These are phyloP conservation scores for Ceratobasidium sp. DNA, from an alignment of 1,284 basidiomycete genomes.

Conservation along the genomic window DNA sequence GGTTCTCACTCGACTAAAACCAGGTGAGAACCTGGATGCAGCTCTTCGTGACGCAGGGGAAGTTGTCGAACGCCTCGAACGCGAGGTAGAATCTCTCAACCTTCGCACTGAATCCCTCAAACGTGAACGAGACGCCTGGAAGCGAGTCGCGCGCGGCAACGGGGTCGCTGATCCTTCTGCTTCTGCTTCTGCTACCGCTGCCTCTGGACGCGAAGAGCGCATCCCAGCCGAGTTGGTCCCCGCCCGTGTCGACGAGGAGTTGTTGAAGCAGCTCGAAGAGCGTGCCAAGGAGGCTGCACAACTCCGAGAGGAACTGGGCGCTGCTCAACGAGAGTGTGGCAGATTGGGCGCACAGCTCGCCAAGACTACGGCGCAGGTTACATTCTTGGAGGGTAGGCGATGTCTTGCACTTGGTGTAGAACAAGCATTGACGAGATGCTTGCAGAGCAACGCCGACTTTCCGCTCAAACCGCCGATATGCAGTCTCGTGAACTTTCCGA, in stretches of 20 bases:
- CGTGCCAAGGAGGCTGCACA: conserved; percentile 58
- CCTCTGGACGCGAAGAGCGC: background rate
- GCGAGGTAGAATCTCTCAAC: conserved; percentile 73
- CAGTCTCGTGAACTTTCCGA: conserved; percentile 59
- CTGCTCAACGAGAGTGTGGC: conserved; percentile 70
- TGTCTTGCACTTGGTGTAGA: conserved; percentile 56
- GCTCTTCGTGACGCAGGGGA: conserved; percentile 88
- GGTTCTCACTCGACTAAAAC: background rate
- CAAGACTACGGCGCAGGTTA: conserved; percentile 80
- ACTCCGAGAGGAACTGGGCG: conserved; percentile 70
- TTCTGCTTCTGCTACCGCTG: background rate
- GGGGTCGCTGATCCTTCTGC: background rate
- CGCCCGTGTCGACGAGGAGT: conserved; percentile 18
- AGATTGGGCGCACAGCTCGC: conserved; percentile 72
- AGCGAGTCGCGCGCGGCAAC: conserved; percentile 29
- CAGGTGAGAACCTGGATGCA: conserved; percentile 67
- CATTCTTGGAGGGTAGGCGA: conserved; percentile 69
- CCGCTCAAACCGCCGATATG: conserved; percentile 69
- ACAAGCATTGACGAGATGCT: conserved; percentile 63
- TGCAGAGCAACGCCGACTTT: conserved; percentile 67
- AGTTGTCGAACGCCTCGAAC: conserved; percentile 79
- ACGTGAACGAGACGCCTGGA: conserved; percentile 69
- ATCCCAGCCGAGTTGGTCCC: conserved; percentile 15
- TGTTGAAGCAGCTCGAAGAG: conserved; percentile 40
- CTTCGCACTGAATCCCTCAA: conserved; percentile 59